These are phyloP conservation scores for Schwanniomyces yamadae DNA, from an alignment of 805 yeast genomes.

Conservation along the genomic window DNA sequence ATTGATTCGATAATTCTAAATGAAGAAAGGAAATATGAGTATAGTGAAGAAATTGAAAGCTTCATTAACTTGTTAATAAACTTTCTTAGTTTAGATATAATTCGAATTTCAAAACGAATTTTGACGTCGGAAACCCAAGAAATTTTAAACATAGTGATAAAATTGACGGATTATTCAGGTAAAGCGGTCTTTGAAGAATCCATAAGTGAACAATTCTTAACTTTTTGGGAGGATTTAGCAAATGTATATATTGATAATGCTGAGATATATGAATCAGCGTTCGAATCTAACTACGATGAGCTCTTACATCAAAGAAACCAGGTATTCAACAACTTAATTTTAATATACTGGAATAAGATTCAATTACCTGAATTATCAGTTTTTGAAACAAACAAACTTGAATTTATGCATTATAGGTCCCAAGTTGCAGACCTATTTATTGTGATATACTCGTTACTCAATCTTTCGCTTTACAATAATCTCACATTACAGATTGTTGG, in stretches of 20 bases:
- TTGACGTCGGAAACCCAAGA: constrained; percentile 31
- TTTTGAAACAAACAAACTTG: constrained; percentile 40
- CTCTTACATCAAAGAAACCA: constrained; percentile 19
- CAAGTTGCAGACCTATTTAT: constrained; percentile 81
- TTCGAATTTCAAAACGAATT: constrained; percentile 41
- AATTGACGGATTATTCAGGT: constrained; percentile 57
- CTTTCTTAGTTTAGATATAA: constrained; percentile 47
- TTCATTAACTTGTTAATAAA: constrained; percentile 47
- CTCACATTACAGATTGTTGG: constrained; percentile 37
- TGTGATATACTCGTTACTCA: constrained; percentile 63
- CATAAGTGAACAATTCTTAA: constrained; percentile 49
- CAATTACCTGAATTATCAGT: constrained; percentile 41
- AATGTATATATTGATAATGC: constrained; percentile 55
- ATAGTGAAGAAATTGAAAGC: constrained; percentile 34
- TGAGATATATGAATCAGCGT: constrained; percentile 25
- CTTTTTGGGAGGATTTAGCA: constrained; percentile 69
- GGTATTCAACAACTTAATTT: constrained; percentile 53
- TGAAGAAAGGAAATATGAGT: constrained; percentile 27
- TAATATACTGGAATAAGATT: constrained; percentile 67
- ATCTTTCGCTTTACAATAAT: constrained; percentile 46
- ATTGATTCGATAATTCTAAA: constrained; percentile 30
- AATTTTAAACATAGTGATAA: constrained; percentile 49
- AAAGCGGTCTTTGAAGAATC: constrained; percentile 59
- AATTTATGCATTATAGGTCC: constrained; percentile 65
- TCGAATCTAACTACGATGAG: constrained; percentile 15